Percentiles rank a stretch among this genome's conserved stretches.
Conservation (phyloP, 2,329 filamentous ascomycete species). For the Falciphora oryzae region DNA sequence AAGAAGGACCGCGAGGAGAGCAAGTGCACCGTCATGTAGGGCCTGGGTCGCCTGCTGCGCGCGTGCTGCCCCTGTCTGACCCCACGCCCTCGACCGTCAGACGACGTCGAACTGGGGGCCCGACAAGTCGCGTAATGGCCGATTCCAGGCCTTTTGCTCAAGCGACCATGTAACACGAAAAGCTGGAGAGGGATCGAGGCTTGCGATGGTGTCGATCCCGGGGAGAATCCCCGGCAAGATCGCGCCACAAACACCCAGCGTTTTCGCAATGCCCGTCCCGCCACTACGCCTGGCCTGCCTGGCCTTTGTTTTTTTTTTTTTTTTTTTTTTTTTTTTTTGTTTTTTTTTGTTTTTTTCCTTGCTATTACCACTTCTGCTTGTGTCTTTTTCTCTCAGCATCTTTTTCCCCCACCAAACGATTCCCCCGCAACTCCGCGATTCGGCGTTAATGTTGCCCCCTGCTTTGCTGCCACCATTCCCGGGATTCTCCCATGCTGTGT, state of each 20-base stretch:
- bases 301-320: background rate
- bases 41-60: background rate
- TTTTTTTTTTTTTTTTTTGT: background rate
- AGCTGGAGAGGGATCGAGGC: background rate
- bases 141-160: too few species aligned
- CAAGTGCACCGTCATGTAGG: conserved; percentile 56
- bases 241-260: background rate
- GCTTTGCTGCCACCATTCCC: background rate
- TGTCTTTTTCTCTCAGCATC: background rate
- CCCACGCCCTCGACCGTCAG: background rate
- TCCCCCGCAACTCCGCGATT: background rate
- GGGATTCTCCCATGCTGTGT: background rate
- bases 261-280: background rate
- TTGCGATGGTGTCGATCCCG: background rate
- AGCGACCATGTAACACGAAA: background rate
- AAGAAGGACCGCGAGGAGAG: conserved; percentile 59
- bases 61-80: background rate
- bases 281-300: background rate
- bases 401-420: background rate
- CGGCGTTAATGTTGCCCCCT: background rate
- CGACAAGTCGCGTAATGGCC: background rate
- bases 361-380: too few species aligned
- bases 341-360: background rate
- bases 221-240: background rate
- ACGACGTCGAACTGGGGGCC: background rate